Evolutionary conservation across 1,139 yeast species (phyloP).

Genomic region (Kodamaea alishanica): DNA sequence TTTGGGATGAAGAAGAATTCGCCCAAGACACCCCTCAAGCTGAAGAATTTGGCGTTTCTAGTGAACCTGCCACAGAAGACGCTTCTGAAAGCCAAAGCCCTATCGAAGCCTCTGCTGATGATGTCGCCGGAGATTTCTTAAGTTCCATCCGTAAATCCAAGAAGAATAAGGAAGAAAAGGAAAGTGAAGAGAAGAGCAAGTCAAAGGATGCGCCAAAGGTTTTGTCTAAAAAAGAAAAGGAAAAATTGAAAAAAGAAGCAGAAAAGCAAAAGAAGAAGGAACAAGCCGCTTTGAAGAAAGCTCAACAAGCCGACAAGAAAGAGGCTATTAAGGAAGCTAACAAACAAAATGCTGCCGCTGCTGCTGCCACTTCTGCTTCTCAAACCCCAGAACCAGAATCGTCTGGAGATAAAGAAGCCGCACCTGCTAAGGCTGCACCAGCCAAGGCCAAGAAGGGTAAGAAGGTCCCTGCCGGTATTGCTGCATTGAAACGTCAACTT

Average conservation of each 20-base stretch:
- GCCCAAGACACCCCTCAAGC: slow-evolving; percentile 55
- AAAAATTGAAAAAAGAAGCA: slow-evolving; percentile 93
- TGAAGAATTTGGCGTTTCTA: slow-evolving; percentile 47
- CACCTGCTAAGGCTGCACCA: slow-evolving; percentile 24
- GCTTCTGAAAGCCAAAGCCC: slow-evolving; percentile 20
- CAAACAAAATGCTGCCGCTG: slow-evolving; percentile 51
- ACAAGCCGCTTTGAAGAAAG: slow-evolving; percentile 80
- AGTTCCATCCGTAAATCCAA: slow-evolving; percentile 77
- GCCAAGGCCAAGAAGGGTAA: slow-evolving; percentile 57
- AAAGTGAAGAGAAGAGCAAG: slow-evolving; percentile 49
- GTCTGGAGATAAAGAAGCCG: slow-evolving; percentile 18
- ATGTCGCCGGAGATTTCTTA: slow-evolving; percentile 62
- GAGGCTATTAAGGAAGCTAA: slow-evolving; percentile 63
- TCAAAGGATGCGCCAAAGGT: slow-evolving; percentile 60
- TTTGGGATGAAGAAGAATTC: slow-evolving; percentile 81
- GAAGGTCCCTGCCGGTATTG: slow-evolving; percentile 74
- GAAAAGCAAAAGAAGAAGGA: slow-evolving; percentile 95
- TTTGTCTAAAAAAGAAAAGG: slow-evolving; percentile 95
- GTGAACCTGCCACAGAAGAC: slow-evolving; percentile 22
- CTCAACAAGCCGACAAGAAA: slow-evolving; percentile 56
- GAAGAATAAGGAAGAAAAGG: slow-evolving; percentile 64
- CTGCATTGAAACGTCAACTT: slow-evolving; percentile 78
- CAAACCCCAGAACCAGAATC: slow-evolving; percentile 27
- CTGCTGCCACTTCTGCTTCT: slow-evolving; percentile 28
- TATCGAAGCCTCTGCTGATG: slow-evolving; percentile 28